A percentile compares a stretch with the other conserved stretches of the same genome.
phyloP scores from a whole-genome alignment of 2,329 filamentous ascomycete species.

The Ascochyta viciae-villosae region DNA sequence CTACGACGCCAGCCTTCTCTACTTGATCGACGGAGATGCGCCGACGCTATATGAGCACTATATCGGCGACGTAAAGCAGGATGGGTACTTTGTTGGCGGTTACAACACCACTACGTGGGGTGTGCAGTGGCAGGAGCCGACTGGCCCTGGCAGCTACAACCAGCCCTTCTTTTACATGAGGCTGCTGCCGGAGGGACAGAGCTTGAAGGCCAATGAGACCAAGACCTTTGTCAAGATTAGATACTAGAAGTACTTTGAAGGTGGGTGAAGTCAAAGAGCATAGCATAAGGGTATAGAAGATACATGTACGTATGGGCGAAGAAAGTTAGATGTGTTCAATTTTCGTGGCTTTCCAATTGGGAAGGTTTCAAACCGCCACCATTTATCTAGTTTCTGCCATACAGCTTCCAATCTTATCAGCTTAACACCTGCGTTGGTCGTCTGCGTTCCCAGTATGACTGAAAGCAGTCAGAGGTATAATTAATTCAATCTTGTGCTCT shows the following conservation, averaged over 20 bases:
- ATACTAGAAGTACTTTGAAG: neutral
- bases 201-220: constrained; percentile 22
- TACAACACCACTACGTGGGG: constrained; percentile 30
- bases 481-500: too few species aligned
- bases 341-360: too few species aligned
- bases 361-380: too few species aligned
- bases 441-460: too few species aligned
- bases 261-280: too few species aligned
- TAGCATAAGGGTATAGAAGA: too few species aligned
- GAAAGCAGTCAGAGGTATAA: too few species aligned
- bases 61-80: constrained; percentile 26
- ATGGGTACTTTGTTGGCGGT: constrained; percentile 28
- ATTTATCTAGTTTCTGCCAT: too few species aligned
- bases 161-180: constrained; percentile 24
- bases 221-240: constrained; percentile 22
- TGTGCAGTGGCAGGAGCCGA: constrained; percentile 22
- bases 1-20: constrained; percentile 25
- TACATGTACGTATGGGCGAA: too few species aligned
- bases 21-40: constrained; percentile 22
- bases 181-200: constrained; percentile 20
- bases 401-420: too few species aligned
- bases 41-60: constrained; percentile 31
- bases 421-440: too few species aligned
- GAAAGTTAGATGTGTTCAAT: too few species aligned
- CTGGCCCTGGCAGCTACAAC: constrained; percentile 6